These are phyloP conservation scores for Linum lewisii DNA, from an alignment of 345 rosid genomes.

Conservation along the genomic window DNA sequence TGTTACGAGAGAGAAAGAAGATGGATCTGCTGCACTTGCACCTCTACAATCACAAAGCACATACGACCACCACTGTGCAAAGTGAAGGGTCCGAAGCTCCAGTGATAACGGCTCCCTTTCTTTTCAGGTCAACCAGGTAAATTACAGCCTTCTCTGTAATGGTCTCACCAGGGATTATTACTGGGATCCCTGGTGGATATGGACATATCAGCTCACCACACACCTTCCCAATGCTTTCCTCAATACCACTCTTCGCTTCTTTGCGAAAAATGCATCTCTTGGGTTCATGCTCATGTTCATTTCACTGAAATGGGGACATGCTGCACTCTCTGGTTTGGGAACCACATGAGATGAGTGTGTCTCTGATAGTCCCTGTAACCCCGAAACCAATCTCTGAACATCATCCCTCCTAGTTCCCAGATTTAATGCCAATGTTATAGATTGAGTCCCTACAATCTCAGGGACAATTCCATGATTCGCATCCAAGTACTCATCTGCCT, in stretches of 20 bases:
- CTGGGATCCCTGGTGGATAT: constrained; percentile 46
- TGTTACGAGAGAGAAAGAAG: not conserved
- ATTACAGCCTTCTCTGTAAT: constrained; percentile 36
- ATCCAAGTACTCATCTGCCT: not conserved
- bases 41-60: constrained; percentile 23
- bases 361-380: constrained; percentile 29
- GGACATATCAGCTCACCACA: constrained; percentile 57
- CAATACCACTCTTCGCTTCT: constrained; percentile 29
- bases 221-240: constrained; percentile 34
- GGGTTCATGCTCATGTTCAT: constrained; percentile 31
- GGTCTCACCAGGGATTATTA: constrained; percentile 41
- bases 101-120: constrained; percentile 27
- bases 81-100: constrained; percentile 52
- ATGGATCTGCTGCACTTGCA: too few relatives aligned
- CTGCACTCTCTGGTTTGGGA: constrained; percentile 4
- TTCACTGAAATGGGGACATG: constrained; percentile 20
- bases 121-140: constrained; percentile 29
- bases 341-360: constrained; percentile 6
- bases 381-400: constrained; percentile 32
- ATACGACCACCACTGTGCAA: constrained; percentile 32
- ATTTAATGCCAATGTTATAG: constrained; percentile 18
- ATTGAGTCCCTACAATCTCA: not conserved
- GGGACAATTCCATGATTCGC: not conserved
- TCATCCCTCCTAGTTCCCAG: constrained; percentile 43
- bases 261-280: constrained; percentile 46